Evolutionary conservation across 352 stramenopile genomes (phyloP), one percentile per base, ranked within the genome.

Genomic region (Peronospora destructor): DNA sequence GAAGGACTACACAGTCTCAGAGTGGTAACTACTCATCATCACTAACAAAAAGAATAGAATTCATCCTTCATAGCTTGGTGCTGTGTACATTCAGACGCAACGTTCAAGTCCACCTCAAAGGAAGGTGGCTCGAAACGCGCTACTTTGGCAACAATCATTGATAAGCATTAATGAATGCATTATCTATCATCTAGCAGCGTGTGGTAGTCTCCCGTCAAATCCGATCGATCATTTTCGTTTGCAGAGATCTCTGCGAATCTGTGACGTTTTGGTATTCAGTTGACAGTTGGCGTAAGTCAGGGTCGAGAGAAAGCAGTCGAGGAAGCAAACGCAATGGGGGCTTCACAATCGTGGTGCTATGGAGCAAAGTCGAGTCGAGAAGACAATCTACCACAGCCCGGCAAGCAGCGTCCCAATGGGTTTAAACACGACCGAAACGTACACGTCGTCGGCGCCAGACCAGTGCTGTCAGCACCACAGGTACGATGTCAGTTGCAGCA

Each of bases 1-100:
- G 23, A 91, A 91, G 49, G 79, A 91, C 52, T 88, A 85, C 48
- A 64, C 67, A 14, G 48, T 85, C 36, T 85, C 71, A 13, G 77
- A 91, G 55, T 91, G 79, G 79, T 64, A 47, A 64, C 16, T 29
- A 48, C 21, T 41, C 16, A 17, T 29, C 30, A 29, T 30, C 45
- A 21, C 7, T 41, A 41, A 32, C 6, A 32, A 36, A 41, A 28
- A 14, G 28, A 52, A 61, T 53, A 57, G 40, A 61, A 28, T 61
- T 33, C 14, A 43, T 52, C 32, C 10, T 47, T 45, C 12, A 42
- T 39, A 17, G 17, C n/a, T 44, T 9, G 23, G 28, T 16, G 21
- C 29, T 51, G 33, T 23, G 30, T 23, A 16, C 10, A 7, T 13
- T 59, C 28, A 59, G 7, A 58, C 35, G 26, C 35, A 45, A 8